Base-by-base conservation (phyloP, 805 yeast species). In the Clavispora santaluciae region DNA sequence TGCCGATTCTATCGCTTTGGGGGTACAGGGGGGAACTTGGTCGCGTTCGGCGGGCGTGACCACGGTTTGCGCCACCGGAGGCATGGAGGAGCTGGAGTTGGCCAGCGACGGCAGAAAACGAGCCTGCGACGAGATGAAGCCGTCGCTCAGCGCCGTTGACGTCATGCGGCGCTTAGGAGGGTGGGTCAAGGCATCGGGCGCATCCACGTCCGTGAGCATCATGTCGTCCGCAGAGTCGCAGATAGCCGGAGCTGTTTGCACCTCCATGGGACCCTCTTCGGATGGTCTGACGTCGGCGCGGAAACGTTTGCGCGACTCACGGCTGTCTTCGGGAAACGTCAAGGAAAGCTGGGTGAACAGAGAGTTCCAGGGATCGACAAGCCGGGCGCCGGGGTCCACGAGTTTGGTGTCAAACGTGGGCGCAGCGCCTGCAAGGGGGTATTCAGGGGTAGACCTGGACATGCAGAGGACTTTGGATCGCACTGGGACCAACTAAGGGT, bases 121-220 rank as follows among this genome's bases (percentile, higher is more conserved):
- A 10, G 22, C 22, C 20, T 24, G 11, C 12, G 17, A 16, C 9
- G n/a, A 33, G 10, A 25, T 21, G 10, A 23, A 24, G 5, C 36
- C 17, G 29, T 25, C 41, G 11, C 36, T 20, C 39, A 35, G 39
- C 11, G 36, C 28, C 5, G 33, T 13, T 16, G 34, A 34, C 12
- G 54, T 66, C 20, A 66, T 38, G 41, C 73, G 58, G 40, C 72
- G 54, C 37, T 68, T 68, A 3, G 72, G 64, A 4, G 70, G 72
- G 43, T 66, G 70, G 4, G 46, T 49, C 18, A 50, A 29, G 16
- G 42, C 46, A 51, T 33, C 58, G 40, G 28, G 40, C 25, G 5
- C 33, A 33, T 67, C 71, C 8, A 59, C 51, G 45, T 67, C 73
- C 6, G 66, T 57, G 24, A 64, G 50, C 25, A 56, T 42, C 66